Evolutionary conservation across 129 eudicot species (phyloP).

Genomic region (Helianthus annuus): HanXRQr2.0-SUNRISE NC_035442.2:85848029-85848528

Average conservation of each 20-base stretch:
- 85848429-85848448: slow-evolving; percentile 5
- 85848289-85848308: too few species aligned
- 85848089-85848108: not conserved
- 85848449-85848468: not conserved
- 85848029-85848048: not conserved
- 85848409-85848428: not conserved
- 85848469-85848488: not conserved
- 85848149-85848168: not conserved
- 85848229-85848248: not conserved
- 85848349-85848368: not conserved
- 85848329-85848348: not conserved
- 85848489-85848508: not conserved
- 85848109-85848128: not conserved
- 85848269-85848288: too few species aligned
- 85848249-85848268: not conserved
- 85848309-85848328: not conserved
- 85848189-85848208: not conserved
- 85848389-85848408: not conserved
- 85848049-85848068: not conserved
- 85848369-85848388: not conserved
- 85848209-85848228: not conserved
- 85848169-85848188: not conserved
- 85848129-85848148: not conserved
- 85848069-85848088: not conserved
- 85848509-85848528: slow-evolving; percentile 4